Evolutionary conservation across 306 rosid species (phyloP).

Genomic region (Pterocarpus santalinus): DNA sequence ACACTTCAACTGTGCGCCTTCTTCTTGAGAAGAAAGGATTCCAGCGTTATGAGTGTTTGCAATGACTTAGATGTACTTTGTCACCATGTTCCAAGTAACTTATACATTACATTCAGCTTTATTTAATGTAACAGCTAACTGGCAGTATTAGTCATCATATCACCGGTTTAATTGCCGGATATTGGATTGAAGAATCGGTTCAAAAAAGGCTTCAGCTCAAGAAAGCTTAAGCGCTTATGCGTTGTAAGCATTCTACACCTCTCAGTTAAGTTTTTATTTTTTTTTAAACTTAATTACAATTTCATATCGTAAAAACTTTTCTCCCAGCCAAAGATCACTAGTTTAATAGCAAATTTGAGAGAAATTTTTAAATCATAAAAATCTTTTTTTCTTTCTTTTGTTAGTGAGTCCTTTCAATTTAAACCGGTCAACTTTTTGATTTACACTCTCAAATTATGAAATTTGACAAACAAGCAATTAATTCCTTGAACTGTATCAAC

Average conservation of each 20-base stretch:
- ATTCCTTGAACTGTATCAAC: not conserved
- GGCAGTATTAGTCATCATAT: not conserved
- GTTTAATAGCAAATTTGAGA: too few relatives aligned
- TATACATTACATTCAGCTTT: not conserved
- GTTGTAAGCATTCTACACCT: not conserved
- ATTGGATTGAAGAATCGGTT: not conserved
- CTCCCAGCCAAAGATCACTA: not conserved
- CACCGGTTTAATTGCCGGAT: not conserved
- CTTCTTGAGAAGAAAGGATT: not conserved
- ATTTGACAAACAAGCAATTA: too few relatives aligned
- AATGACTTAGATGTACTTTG: slow-evolving; percentile 33
- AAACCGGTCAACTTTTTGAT: not conserved
- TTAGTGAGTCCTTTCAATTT: not conserved
- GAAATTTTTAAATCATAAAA: too few relatives aligned
- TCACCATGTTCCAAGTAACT: slow-evolving; percentile 31
- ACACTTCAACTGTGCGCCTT: slow-evolving; percentile 6
- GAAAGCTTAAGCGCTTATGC: not conserved
- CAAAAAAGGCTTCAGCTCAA: not conserved
- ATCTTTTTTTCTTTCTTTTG: not conserved
- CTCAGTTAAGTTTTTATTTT: not conserved
- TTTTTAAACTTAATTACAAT: too few relatives aligned
- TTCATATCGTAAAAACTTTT: not conserved
- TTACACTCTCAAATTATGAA: not conserved
- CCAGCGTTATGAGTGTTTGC: not conserved
- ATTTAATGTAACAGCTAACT: slow-evolving; percentile 1